Percentiles rank a stretch among this genome's conserved stretches.
phyloP scores from a whole-genome alignment of 1,284 basidiomycete genomes.

The Phenoliferia sp. region DNA sequence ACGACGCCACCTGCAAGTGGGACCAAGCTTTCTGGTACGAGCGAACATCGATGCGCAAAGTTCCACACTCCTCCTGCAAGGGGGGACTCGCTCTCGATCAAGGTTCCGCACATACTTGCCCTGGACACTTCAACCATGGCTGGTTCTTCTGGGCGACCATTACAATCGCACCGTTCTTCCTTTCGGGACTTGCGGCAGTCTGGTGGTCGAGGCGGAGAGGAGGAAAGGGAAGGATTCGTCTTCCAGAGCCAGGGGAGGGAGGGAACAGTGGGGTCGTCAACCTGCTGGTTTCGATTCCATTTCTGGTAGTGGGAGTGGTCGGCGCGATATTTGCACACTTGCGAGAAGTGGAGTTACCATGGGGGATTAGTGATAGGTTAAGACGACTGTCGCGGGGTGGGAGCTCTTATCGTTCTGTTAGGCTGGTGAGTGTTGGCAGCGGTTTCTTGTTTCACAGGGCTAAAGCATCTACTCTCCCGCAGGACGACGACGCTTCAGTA shows the following conservation, averaged over 20 bases:
- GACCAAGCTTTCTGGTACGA: slow-evolving; percentile 80
- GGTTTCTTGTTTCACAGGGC: not conserved
- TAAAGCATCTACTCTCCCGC: not conserved
- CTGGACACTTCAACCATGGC: slow-evolving; percentile 61
- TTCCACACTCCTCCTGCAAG: slow-evolving; percentile 76
- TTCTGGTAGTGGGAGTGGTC: slow-evolving; percentile 22
- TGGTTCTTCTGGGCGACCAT: slow-evolving; percentile 77
- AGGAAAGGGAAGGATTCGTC: slow-evolving; percentile 19
- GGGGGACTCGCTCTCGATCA: slow-evolving; percentile 68
- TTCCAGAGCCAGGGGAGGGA: slow-evolving; percentile 28
- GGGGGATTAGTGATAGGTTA: slow-evolving; percentile 10
- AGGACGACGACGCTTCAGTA: slow-evolving; percentile 23
- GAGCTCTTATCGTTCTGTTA: slow-evolving; percentile 14
- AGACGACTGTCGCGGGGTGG: slow-evolving; percentile 5
- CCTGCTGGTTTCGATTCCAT: slow-evolving; percentile 22
- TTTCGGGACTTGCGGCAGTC: slow-evolving; percentile 67
- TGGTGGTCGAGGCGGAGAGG: slow-evolving; percentile 63
- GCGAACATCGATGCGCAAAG: slow-evolving; percentile 80
- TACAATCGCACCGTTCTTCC: slow-evolving; percentile 63
- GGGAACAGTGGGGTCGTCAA: slow-evolving; percentile 14
- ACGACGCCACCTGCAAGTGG: slow-evolving; percentile 55
- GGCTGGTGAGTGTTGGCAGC: slow-evolving; percentile 15
- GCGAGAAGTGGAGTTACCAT: slow-evolving; percentile 21
- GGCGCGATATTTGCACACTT: slow-evolving; percentile 12
- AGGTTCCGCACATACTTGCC: slow-evolving; percentile 67